Evolutionary conservation across 129 eudicot species (phyloP).

Genomic region (Arctium lappa): DNA sequence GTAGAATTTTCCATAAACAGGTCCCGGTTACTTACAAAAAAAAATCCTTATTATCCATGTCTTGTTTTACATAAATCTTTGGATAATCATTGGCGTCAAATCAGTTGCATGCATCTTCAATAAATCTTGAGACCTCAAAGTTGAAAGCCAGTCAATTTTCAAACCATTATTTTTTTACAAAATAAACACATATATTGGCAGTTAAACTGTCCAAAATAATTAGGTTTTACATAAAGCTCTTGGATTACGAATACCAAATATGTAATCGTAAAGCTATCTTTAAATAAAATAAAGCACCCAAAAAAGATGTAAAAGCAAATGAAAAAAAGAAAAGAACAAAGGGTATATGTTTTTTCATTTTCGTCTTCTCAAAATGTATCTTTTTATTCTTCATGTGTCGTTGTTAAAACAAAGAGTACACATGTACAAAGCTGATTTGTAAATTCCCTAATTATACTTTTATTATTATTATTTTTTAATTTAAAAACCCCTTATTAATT

Average conservation of each 20-base stretch:
- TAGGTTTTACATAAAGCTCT: background rate
- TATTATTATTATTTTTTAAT: background rate
- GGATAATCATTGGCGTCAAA: no score
- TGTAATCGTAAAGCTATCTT: background rate
- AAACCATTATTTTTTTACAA: background rate
- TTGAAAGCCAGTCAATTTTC: background rate
- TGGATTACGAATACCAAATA: background rate
- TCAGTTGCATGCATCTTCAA: no score
- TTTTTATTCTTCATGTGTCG: conserved; percentile 27
- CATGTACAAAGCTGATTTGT: conserved; percentile 9
- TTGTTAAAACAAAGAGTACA: conserved; percentile 21
- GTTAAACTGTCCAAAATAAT: background rate
- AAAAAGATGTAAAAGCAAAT: background rate
- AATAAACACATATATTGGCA: background rate
- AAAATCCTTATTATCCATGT: no score
- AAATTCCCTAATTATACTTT: conserved; percentile 1
- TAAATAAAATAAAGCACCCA: background rate
- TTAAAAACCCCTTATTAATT: no score
- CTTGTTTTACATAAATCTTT: no score
- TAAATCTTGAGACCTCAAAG: no score
- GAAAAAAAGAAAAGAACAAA: background rate
- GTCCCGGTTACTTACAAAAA: no score
- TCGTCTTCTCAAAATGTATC: conserved; percentile 19
- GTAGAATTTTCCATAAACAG: no score
- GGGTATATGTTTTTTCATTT: conserved; percentile 5